Base-by-base conservation (phyloP, 2,329 filamentous ascomycete genomes). In the Tolypocladium album region DNA sequence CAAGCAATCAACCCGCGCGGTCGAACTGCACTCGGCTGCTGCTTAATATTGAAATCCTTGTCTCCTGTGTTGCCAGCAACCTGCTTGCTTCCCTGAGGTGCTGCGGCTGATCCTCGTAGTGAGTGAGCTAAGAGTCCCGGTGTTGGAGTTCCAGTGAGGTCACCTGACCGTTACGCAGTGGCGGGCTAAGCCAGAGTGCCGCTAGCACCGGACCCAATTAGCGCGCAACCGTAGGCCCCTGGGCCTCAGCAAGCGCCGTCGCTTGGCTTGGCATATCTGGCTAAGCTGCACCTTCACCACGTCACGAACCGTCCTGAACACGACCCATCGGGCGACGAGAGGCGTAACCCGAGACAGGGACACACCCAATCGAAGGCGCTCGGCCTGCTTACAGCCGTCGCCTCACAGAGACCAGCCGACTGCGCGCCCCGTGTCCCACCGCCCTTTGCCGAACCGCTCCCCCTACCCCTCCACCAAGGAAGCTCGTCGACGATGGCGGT, bases 401-500 rank as follows among this genome's bases (percentile, higher is more conserved):
- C 50, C 20, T 36, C 27, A 22, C 50, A 13, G 15, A 55, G 50
- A 38, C 50, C 50, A 55, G 31, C 13, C 15, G 50, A n/a, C 50
- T 2, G 3, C 17, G 31, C 50, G 31, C 31, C 11, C 50, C 31
- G 34, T 20, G 34, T 55, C 31, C 47, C 31, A 38, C 50, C 20
- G 50, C 50, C 20, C 31, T 22, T 34, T 55, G 27, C 27, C 31
- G 20, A 38, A 15, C 31, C 66, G 61, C 66, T n/a, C 61, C 58
- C 60, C 60, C 50, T 63, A 58, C 58, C 62, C 55, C 40, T 60
- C 60, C 59, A 65, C 64, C 15, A 34, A n/a, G 31, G 50, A 17
- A n/a, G 31, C 31, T 55, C 50, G 31, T 38, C 11, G 31, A 65
- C 71, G 69, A 96, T 96, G 91, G 93, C 94, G 72, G 93, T 97